Evolutionary conservation across 192 early-diverging fungal species (phyloP).

Genomic region (Mortierella claussenii): DNA sequence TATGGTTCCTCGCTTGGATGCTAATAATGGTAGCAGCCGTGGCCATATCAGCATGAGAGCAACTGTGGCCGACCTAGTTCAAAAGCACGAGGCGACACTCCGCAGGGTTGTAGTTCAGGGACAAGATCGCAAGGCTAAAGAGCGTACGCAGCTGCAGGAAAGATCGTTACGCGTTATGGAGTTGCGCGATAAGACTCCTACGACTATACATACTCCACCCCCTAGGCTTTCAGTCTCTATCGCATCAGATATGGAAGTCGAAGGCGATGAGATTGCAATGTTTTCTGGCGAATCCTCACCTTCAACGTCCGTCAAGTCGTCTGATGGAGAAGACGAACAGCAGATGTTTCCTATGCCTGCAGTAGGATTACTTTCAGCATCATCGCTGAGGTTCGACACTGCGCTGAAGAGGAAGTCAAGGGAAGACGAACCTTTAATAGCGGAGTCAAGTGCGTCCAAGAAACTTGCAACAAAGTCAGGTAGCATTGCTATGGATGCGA

Average conservation of each 20-base stretch:
- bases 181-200: not conserved
- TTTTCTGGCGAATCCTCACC: conserved; percentile 26
- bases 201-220: not conserved
- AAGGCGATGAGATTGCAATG: conserved; percentile 11
- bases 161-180: conserved; percentile 29
- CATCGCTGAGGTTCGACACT: not conserved
- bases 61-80: conserved; percentile 16
- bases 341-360: too few species aligned
- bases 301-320: conserved; percentile 3
- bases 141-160: conserved; percentile 7
- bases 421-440: not conserved
- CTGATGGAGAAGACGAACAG: conserved; percentile 9
- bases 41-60: conserved; percentile 1
- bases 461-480: conserved; percentile 1
- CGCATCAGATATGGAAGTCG: not conserved
- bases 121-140: conserved; percentile 16
- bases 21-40: not conserved
- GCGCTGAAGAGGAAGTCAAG: conserved; percentile 10
- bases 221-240: not conserved
- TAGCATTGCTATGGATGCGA: not conserved
- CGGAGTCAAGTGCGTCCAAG: not conserved
- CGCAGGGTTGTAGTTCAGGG: conserved; percentile 3
- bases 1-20: conserved; percentile 20
- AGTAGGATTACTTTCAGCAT: not conserved
- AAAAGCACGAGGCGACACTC: conserved; percentile 19